phyloP scores from a whole-genome alignment of 2,329 filamentous ascomycete species.

The Cyphellophora attinorum region DNA sequence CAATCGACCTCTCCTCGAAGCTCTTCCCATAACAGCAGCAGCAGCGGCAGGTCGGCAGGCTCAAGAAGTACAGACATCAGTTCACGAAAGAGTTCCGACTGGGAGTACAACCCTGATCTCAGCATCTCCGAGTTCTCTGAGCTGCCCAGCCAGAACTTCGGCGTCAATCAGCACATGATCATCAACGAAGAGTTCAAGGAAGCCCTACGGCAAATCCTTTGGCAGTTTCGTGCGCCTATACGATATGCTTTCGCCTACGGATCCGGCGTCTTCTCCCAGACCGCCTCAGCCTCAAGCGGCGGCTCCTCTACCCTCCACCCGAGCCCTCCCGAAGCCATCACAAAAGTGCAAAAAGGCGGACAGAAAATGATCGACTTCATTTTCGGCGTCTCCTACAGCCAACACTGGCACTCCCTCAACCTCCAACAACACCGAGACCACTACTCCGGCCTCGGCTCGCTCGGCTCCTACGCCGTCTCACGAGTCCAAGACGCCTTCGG shows the following conservation, averaged over 20 bases:
- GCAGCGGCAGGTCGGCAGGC: neutral
- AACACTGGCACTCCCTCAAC: conserved; percentile 96
- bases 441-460: conserved; percentile 73
- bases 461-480: conserved; percentile 79
- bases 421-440: conserved; percentile 80
- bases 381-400: conserved; percentile 84
- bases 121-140: conserved; percentile 66
- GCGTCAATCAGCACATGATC: conserved; percentile 90
- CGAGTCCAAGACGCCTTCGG: conserved; percentile 79
- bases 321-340: conserved; percentile 68
- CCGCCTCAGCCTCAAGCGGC: conserved; percentile 27
- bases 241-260: conserved; percentile 96
- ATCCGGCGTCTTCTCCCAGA: conserved; percentile 88
- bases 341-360: conserved; percentile 74
- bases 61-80: neutral
- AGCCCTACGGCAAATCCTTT: conserved; percentile 73
- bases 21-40: neutral
- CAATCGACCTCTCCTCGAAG: neutral
- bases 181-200: conserved; percentile 96
- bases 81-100: conserved; percentile 40
- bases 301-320: conserved; percentile 60
- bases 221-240: conserved; percentile 86
- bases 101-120: conserved; percentile 67
- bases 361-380: conserved; percentile 99
- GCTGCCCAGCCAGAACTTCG: conserved; percentile 71